These are phyloP conservation scores for Mucor lusitanicus DNA, from an alignment of 371 early-diverging fungal species.

Conservation along the genomic window DNA sequence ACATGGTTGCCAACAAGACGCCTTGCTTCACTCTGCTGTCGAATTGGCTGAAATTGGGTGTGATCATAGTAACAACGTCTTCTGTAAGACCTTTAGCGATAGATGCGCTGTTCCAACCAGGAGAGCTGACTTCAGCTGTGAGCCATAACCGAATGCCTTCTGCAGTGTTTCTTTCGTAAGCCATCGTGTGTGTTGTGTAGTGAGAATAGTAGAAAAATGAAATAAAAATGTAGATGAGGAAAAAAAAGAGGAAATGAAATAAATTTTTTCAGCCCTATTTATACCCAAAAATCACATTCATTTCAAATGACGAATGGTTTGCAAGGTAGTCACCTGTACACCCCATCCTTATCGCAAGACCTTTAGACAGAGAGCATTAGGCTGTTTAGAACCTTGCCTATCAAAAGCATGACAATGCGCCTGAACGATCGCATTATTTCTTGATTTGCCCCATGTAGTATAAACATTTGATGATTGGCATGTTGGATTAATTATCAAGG, in stretches of 20 bases:
- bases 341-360: background rate
- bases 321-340: background rate
- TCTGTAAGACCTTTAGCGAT: conserved; percentile 37
- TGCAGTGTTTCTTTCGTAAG: conserved; percentile 29
- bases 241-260: conserved; percentile 12
- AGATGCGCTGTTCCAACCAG: conserved; percentile 32
- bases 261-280: conserved; percentile 11
- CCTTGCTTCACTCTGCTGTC: conserved; percentile 23
- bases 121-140: conserved; percentile 20
- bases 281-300: background rate
- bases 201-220: conserved; percentile 4
- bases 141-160: conserved; percentile 35
- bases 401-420: no score
- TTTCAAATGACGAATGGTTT: background rate
- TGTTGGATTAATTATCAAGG: no score
- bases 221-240: conserved; percentile 3
- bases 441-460: no score
- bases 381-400: no score
- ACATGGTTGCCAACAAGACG: conserved; percentile 19
- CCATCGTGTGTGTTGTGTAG: conserved; percentile 5
- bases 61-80: conserved; percentile 28
- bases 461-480: no score
- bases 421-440: no score
- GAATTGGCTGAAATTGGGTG: conserved; percentile 20
- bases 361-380: background rate